Conservation (phyloP, 805 yeast species). For the Wickerhamiella alocasiicola region DNA sequence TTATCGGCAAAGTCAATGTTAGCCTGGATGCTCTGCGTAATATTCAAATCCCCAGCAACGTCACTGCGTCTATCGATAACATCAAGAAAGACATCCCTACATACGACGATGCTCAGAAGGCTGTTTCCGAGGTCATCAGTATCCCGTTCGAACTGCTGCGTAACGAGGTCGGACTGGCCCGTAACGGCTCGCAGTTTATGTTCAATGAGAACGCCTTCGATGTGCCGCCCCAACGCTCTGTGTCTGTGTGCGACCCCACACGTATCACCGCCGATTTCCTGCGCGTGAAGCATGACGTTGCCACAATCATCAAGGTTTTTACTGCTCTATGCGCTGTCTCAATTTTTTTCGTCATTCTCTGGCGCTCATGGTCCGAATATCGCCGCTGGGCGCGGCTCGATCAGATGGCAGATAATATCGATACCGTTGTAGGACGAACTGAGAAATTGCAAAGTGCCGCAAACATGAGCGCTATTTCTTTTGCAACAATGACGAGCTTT, state of each 20-base stretch:
- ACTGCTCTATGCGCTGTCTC: conserved; percentile 13
- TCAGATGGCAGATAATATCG: conserved; percentile 9
- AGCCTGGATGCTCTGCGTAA: conserved; percentile 44
- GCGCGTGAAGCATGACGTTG: neutral
- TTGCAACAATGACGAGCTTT: conserved; percentile 6
- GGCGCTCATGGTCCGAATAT: conserved; percentile 9
- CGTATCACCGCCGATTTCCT: conserved; percentile 5
- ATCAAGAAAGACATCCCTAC: conserved; percentile 47
- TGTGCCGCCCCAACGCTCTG: neutral
- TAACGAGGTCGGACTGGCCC: conserved; percentile 25
- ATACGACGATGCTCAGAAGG: conserved; percentile 50
- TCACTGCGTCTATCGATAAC: conserved; percentile 43
- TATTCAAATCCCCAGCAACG: conserved; percentile 51
- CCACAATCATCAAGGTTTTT: conserved; percentile 1
- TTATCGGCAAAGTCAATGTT: conserved; percentile 41
- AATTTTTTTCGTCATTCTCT: conserved; percentile 8
- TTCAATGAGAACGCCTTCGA: neutral
- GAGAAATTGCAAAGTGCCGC: conserved; percentile 5
- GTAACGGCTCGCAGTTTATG: neutral
- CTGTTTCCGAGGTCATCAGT: conserved; percentile 41
- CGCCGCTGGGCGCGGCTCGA: conserved; percentile 13
- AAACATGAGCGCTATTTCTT: conserved; percentile 7
- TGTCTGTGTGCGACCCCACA: conserved; percentile 9
- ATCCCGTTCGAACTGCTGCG: conserved; percentile 47
- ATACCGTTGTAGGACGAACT: conserved; percentile 7